These are phyloP conservation scores for Epichloe sibirici DNA, from an alignment of 2,329 filamentous ascomycete genomes.

Conservation along the genomic window DNA sequence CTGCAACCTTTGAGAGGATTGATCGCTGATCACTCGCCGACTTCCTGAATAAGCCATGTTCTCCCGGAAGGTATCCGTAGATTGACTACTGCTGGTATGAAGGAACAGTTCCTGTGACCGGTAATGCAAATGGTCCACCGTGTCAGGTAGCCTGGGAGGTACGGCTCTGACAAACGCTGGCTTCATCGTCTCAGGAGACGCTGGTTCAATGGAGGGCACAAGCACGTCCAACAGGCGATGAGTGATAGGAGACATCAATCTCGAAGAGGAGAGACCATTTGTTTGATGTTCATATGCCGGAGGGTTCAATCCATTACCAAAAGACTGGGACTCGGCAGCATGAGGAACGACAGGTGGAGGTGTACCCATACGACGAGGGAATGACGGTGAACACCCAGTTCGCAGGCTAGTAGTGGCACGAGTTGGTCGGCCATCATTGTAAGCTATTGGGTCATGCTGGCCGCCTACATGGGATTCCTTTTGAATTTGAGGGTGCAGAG, in stretches of 20 bases:
- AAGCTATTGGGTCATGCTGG: neutral
- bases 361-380: neutral
- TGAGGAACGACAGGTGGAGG: neutral
- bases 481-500: conserved; percentile 1
- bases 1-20: neutral
- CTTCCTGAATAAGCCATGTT: neutral
- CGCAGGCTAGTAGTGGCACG: neutral
- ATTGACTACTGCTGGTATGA: conserved; percentile 8
- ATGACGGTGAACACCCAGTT: conserved; percentile 4
- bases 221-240: conserved; percentile 27
- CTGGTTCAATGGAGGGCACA: conserved; percentile 34
- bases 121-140: conserved; percentile 11
- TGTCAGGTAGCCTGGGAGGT: conserved; percentile 16
- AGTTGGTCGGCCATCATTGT: conserved; percentile 3
- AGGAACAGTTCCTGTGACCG: conserved; percentile 5
- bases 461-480: conserved; percentile 1
- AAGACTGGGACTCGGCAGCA: neutral
- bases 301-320: conserved; percentile 16
- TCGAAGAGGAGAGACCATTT: conserved; percentile 8
- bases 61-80: neutral
- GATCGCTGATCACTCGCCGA: conserved; percentile 10
- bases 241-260: conserved; percentile 8
- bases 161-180: conserved; percentile 23
- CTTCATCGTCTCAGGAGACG: conserved; percentile 23
- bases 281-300: conserved; percentile 10